These are phyloP conservation scores for Exsudoporus floridanus DNA, from an alignment of 1,284 basidiomycete species.

Conservation along the genomic window DNA sequence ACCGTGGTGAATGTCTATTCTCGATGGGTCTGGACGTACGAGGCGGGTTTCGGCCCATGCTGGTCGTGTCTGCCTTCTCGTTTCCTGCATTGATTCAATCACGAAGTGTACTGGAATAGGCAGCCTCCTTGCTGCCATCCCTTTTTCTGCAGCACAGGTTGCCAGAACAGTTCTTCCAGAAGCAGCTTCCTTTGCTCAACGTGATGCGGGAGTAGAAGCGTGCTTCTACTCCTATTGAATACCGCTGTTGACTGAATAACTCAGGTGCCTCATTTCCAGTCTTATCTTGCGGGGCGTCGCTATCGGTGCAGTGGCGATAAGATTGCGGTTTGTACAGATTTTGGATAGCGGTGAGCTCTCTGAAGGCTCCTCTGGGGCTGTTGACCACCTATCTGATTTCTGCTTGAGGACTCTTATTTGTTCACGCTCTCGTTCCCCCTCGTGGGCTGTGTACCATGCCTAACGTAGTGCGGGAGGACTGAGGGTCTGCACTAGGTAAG, in stretches of 20 bases:
- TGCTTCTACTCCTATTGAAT: constrained; percentile 28
- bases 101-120: constrained; percentile 15
- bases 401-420: constrained; percentile 1
- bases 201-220: constrained; percentile 15
- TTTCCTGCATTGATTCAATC: constrained; percentile 16
- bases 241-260: not conserved
- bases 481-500: constrained; percentile 68
- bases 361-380: not conserved
- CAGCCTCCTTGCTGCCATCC: constrained; percentile 12
- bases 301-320: constrained; percentile 10
- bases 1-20: constrained; percentile 51
- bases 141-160: constrained; percentile 12
- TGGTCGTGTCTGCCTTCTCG: constrained; percentile 4
- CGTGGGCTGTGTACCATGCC: constrained; percentile 68
- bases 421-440: constrained; percentile 46
- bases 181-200: constrained; percentile 9
- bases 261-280: constrained; percentile 4
- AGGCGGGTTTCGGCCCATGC: constrained; percentile 39
- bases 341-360: constrained; percentile 3
- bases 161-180: constrained; percentile 7
- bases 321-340: constrained; percentile 5
- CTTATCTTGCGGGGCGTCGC: constrained; percentile 2
- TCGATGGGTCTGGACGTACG: constrained; percentile 55
- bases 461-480: constrained; percentile 78
- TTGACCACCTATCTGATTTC: not conserved